Percentiles rank a stretch among this genome's conserved stretches.
phyloP scores from a whole-genome alignment of 352 stramenopile genomes.

The Discostella stelligera region DNA sequence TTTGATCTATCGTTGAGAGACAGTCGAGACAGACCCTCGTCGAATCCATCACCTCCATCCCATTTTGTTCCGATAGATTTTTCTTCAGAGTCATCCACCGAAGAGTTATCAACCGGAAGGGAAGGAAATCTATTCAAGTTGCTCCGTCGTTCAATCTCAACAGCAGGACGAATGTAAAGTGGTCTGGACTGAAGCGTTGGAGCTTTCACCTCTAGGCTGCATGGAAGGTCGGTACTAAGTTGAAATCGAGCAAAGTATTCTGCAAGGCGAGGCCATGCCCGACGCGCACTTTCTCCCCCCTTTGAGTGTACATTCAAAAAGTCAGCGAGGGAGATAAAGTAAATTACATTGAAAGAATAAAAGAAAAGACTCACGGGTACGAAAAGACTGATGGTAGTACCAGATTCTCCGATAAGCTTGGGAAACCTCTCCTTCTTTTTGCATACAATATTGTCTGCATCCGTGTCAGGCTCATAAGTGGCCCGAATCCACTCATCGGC shows the following conservation, averaged over 20 bases:
- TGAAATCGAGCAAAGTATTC: conserved; percentile 79
- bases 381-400: conserved; percentile 71
- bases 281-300: conserved; percentile 54
- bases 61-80: neutral
- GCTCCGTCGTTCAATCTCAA: conserved; percentile 34
- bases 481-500: conserved; percentile 35
- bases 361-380: conserved; percentile 64
- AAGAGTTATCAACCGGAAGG: conserved; percentile 7
- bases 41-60: conserved; percentile 41
- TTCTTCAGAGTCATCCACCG: conserved; percentile 3
- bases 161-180: conserved; percentile 56
- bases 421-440: conserved; percentile 38
- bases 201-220: conserved; percentile 73
- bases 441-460: conserved; percentile 63
- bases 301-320: conserved; percentile 28
- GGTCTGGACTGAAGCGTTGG: conserved; percentile 61
- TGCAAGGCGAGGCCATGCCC: conserved; percentile 67
- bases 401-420: conserved; percentile 55
- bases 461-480: conserved; percentile 66
- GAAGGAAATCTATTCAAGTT: neutral
- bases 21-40: conserved; percentile 6
- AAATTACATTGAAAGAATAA: neutral
- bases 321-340: neutral
- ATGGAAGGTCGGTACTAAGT: conserved; percentile 58
- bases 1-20: neutral